Percentiles rank a stretch among this genome's conserved stretches.
Evolutionary conservation across 2,329 filamentous ascomycete genomes (phyloP).

Genomic region (Drechmeria coniospora): DNA sequence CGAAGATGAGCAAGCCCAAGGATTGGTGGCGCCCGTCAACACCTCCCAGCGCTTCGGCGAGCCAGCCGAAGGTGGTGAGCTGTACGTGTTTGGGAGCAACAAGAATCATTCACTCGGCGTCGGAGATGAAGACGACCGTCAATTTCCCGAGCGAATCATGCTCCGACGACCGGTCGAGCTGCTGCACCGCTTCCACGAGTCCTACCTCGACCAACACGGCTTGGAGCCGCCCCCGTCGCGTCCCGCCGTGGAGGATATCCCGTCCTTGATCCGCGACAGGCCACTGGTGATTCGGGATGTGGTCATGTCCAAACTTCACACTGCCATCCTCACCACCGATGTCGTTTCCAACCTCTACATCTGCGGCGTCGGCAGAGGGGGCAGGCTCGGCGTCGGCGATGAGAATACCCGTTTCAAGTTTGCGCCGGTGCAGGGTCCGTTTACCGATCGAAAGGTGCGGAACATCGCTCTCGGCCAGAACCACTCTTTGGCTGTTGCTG

Average conservation of each 20-base stretch:
- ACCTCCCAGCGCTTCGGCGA: not conserved
- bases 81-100: conserved; percentile 92
- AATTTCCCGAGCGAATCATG: conserved; percentile 74
- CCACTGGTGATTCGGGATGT: conserved; percentile 69
- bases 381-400: conserved; percentile 75
- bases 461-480: conserved; percentile 82
- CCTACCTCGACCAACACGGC: conserved; percentile 40
- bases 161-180: conserved; percentile 66
- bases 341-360: conserved; percentile 82
- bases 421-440: conserved; percentile 61
- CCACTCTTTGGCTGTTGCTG: conserved; percentile 72
- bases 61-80: conserved; percentile 50
- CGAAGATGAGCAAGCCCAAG: conserved; percentile 10
- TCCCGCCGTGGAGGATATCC: conserved; percentile 39
- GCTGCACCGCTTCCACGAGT: conserved; percentile 55
- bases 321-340: conserved; percentile 74
- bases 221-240: conserved; percentile 12
- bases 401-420: conserved; percentile 83
- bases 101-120: conserved; percentile 87
- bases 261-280: conserved; percentile 53
- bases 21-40: conserved; percentile 11
- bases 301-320: conserved; percentile 81
- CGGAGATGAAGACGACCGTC: conserved; percentile 88
- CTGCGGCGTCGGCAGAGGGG: conserved; percentile 82
- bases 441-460: conserved; percentile 58